Evolutionary conservation across 2,329 filamentous ascomycete genomes (phyloP), one percentile per base, ranked within the genome.

Genomic region (Penicillium brevicompactum): DNA sequence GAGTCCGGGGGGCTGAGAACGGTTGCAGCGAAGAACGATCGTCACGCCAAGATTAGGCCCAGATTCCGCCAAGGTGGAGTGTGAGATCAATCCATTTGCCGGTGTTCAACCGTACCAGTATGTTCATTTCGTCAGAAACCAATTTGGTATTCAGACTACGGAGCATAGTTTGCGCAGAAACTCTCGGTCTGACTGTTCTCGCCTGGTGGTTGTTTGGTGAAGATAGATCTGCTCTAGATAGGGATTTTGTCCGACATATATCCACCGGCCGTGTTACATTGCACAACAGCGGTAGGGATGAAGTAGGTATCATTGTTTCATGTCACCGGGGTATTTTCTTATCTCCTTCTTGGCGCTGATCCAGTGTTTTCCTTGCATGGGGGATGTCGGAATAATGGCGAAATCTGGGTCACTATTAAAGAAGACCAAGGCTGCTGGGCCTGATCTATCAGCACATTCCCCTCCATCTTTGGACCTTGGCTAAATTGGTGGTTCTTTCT

Each of bases 311-410:
- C 2, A 27, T 5, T 51, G 47, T 54, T 54, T 51, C 47, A 54
- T n/a, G 18, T 46, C 40, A 40, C 37, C 31, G 11, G 47, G 13
- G 14, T 31, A 8, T 51, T 45, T 24, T 51, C 47, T 51, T 54
- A 54, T 54, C 52, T 54, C 9, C 13, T n/a, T 44, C 51, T 54
- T 54, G 52, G 47, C 52, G 4, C 31, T 8, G 11, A 54, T 46
- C 34, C 47, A 30, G 18, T 45, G 18, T 51, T 45, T 46, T 40
- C n/a, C 41, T 34, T 45, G 16, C 24, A 21, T 54, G 47, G 47
- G 11, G 34, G 40, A 27, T 27, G n/a, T 34, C 52, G 52, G 52
- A 46, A 55, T 55, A 38, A 52, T 57, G 30, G 52, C 60, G 57
- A 58, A 56, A 42, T 46, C 49, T 21, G 37, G 56, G 24, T 32